Evolutionary conservation across 1,139 yeast genomes (phyloP).

Genomic region (Zygoascus sp.): DNA sequence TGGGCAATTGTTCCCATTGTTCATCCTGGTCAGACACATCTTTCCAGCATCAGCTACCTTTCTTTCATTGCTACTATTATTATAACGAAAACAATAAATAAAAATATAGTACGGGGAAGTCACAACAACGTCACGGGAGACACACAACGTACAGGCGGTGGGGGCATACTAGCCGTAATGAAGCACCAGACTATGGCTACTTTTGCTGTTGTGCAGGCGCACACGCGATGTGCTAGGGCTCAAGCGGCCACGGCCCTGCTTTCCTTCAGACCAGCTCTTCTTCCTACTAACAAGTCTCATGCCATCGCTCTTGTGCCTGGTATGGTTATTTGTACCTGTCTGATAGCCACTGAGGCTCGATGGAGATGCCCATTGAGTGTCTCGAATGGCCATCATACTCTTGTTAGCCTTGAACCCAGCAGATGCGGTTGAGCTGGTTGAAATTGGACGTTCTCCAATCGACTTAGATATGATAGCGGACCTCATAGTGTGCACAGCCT

Average conservation of each 20-base stretch:
- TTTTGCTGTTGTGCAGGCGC: conserved; percentile 4
- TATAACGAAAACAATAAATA: no score
- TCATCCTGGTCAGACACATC: no score
- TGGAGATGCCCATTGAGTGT: conserved; percentile 6
- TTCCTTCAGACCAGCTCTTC: conserved; percentile 9
- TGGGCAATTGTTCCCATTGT: no score
- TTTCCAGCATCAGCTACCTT: no score
- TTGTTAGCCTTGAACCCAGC: conserved; percentile 5
- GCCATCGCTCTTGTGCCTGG: conserved; percentile 4
- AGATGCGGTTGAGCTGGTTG: not conserved
- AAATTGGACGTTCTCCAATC: not conserved
- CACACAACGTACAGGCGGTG: not conserved
- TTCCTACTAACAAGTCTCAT: not conserved
- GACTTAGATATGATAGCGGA: conserved; percentile 52
- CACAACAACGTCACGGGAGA: no score
- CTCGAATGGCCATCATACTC: conserved; percentile 9
- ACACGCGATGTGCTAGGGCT: conserved; percentile 4
- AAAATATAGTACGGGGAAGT: no score
- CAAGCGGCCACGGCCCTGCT: conserved; percentile 1
- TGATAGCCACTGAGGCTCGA: not conserved
- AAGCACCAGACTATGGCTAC: conserved; percentile 5
- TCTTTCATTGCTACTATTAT: no score
- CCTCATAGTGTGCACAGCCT: conserved; percentile 62
- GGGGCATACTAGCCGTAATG: not conserved
- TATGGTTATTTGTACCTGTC: not conserved